These are phyloP conservation scores for Vickermania ingenoplastis DNA, from an alignment of 208 protist genomes.

Conservation along the genomic window DNA sequence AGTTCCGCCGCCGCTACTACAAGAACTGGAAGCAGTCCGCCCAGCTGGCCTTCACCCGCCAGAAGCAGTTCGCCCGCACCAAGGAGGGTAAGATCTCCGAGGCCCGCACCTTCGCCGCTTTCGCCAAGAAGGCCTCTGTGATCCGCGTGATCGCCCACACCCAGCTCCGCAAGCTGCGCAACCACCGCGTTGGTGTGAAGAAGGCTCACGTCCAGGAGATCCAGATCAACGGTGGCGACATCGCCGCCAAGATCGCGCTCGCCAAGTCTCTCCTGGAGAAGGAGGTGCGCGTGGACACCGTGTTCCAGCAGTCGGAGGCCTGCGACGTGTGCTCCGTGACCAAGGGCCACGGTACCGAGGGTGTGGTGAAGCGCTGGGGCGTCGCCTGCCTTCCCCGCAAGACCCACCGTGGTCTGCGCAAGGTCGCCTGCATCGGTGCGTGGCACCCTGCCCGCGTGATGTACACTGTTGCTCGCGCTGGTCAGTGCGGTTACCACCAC, in stretches of 20 bases:
- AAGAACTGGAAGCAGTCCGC: conserved; percentile 98
- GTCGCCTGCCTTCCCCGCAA: conserved; percentile 96
- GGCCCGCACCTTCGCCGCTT: conserved; percentile 80
- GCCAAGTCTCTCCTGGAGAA: conserved; percentile 95
- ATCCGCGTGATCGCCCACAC: conserved; percentile 99
- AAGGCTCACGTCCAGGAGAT: conserved; percentile 99
- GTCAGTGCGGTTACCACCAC: conserved; percentile 99
- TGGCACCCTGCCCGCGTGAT: conserved; percentile 98
- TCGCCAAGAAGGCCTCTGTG: conserved; percentile 95
- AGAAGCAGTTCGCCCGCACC: conserved; percentile 74
- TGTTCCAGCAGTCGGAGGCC: conserved; percentile 95
- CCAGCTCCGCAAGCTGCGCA: conserved; percentile 93
- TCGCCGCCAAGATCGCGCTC: conserved; percentile 96
- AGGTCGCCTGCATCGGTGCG: conserved; percentile 99
- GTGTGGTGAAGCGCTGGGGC: conserved; percentile 97
- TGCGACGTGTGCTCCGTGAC: conserved; percentile 97
- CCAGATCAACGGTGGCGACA: conserved; percentile 98
- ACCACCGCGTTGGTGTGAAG: conserved; percentile 97
- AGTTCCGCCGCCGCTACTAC: conserved; percentile 97
- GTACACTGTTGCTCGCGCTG: conserved; percentile 97
- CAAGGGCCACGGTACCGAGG: conserved; percentile 98
- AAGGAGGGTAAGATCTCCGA: conserved; percentile 83
- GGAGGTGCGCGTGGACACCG: conserved; percentile 87
- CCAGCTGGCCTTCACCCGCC: conserved; percentile 96
- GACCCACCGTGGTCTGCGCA: conserved; percentile 98